Evolutionary conservation across 2,329 filamentous ascomycete species (phyloP).

Genomic region (Exophiala spinifera): DNA sequence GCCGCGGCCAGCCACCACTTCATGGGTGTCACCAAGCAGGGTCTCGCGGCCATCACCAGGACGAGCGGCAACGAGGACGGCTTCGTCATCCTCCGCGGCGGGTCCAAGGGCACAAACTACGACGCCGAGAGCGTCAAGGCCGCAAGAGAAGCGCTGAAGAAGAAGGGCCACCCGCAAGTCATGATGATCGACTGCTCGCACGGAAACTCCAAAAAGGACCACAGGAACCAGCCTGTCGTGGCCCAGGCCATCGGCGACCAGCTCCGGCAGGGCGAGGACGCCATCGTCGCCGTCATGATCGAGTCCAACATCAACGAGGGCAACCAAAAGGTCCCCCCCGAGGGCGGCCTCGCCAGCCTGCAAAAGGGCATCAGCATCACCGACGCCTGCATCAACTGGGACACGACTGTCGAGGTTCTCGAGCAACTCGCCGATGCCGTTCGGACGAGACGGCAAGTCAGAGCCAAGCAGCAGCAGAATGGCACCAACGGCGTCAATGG

Average conservation of each 20-base stretch:
- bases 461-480: constrained; percentile 31
- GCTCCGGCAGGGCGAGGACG: constrained; percentile 76
- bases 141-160: constrained; percentile 73
- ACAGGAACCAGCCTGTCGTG: constrained; percentile 96
- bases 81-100: constrained; percentile 92
- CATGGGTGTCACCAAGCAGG: constrained; percentile 94
- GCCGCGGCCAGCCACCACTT: constrained; percentile 93
- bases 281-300: constrained; percentile 97
- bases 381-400: constrained; percentile 95
- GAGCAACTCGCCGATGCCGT: constrained; percentile 85
- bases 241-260: constrained; percentile 78
- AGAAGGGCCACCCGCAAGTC: constrained; percentile 69
- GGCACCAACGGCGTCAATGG: constrained; percentile 31
- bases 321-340: constrained; percentile 84
- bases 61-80: constrained; percentile 95
- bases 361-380: constrained; percentile 96
- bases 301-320: constrained; percentile 97
- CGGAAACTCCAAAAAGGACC: constrained; percentile 92
- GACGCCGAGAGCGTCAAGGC: constrained; percentile 79
- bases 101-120: constrained; percentile 91
- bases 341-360: constrained; percentile 71
- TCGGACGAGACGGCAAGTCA: constrained; percentile 63
- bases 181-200: constrained; percentile 99
- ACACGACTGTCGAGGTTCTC: constrained; percentile 73
- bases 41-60: constrained; percentile 89